These are phyloP conservation scores for Inonotus obliquus DNA, from an alignment of 1,284 basidiomycete species.

Conservation along the genomic window DNA sequence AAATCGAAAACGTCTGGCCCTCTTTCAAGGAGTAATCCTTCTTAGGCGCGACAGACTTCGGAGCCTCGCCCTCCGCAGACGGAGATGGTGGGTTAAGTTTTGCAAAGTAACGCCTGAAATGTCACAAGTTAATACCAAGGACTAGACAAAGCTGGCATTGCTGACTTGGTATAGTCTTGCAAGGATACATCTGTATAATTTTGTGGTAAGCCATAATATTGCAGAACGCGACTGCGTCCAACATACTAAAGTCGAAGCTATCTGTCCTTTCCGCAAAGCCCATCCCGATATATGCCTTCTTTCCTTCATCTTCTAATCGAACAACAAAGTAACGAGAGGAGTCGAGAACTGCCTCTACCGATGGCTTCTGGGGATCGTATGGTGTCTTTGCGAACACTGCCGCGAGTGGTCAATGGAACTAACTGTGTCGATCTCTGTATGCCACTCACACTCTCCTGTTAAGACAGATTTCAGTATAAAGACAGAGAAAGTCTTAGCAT, in stretches of 20 bases:
- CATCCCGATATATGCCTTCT: conserved; percentile 90
- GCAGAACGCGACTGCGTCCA: not conserved
- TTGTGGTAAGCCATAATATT: not conserved
- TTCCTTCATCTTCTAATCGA: conserved; percentile 82
- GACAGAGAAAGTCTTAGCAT: conserved; percentile 8
- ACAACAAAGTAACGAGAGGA: conserved; percentile 96
- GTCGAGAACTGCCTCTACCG: conserved; percentile 93
- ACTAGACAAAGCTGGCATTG: conserved; percentile 16
- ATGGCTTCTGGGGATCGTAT: conserved; percentile 80
- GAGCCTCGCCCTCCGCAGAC: conserved; percentile 38
- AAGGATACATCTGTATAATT: conserved; percentile 73
- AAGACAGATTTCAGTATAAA: not conserved
- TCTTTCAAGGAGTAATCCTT: conserved; percentile 96
- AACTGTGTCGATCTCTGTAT: conserved; percentile 11
- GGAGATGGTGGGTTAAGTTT: conserved; percentile 50
- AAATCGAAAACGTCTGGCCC: conserved; percentile 93
- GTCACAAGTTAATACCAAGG: not conserved
- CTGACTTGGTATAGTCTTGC: conserved; percentile 91
- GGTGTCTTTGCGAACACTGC: conserved; percentile 86
- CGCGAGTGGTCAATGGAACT: conserved; percentile 9
- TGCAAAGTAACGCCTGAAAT: conserved; percentile 54
- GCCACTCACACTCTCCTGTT: conserved; percentile 54
- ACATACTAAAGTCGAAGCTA: conserved; percentile 89
- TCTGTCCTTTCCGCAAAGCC: conserved; percentile 90
- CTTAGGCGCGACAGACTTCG: conserved; percentile 75